phyloP scores from a whole-genome alignment of 805 yeast species.

The Starmera dryadoides region DNA sequence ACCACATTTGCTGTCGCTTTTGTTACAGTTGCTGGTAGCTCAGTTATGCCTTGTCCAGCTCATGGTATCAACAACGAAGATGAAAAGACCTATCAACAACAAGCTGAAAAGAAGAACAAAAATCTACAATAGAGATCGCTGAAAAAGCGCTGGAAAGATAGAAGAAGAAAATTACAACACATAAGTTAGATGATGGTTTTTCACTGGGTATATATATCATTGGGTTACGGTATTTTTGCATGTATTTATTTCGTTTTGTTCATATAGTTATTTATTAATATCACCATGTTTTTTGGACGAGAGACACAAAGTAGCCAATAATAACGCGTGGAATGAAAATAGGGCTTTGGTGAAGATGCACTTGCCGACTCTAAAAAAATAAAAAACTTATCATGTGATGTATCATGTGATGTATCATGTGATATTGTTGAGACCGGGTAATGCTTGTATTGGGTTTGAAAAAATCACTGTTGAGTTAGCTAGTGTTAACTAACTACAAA shows the following conservation, averaged over 20 bases:
- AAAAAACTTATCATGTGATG: too few relatives aligned
- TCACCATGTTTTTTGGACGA: too few relatives aligned
- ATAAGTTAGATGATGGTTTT: not conserved
- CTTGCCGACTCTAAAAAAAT: not conserved
- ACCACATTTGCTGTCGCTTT: slow-evolving; percentile 60
- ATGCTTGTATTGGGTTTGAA: not conserved
- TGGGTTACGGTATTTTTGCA: too few relatives aligned
- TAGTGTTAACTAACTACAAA: too few relatives aligned
- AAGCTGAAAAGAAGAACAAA: slow-evolving; percentile 2
- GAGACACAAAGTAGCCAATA: slow-evolving; percentile 4
- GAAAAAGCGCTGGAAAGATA: too few relatives aligned
- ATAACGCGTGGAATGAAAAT: slow-evolving; percentile 3
- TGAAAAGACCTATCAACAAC: slow-evolving; percentile 20
- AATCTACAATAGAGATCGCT: not conserved
- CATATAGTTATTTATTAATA: not conserved
- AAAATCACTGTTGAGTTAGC: too few relatives aligned
- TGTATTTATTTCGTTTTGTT: not conserved
- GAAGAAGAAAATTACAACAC: too few relatives aligned
- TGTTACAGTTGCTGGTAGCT: slow-evolving; percentile 33
- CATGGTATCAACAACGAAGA: slow-evolving; percentile 34
- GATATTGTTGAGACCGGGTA: too few relatives aligned
- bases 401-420: too few relatives aligned
- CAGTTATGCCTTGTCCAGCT: slow-evolving; percentile 36
- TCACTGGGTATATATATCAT: not conserved
- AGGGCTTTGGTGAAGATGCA: not conserved